These are phyloP conservation scores for Chlorencoelia australis DNA, from an alignment of 2,329 filamentous ascomycete genomes.

Conservation along the genomic window DNA sequence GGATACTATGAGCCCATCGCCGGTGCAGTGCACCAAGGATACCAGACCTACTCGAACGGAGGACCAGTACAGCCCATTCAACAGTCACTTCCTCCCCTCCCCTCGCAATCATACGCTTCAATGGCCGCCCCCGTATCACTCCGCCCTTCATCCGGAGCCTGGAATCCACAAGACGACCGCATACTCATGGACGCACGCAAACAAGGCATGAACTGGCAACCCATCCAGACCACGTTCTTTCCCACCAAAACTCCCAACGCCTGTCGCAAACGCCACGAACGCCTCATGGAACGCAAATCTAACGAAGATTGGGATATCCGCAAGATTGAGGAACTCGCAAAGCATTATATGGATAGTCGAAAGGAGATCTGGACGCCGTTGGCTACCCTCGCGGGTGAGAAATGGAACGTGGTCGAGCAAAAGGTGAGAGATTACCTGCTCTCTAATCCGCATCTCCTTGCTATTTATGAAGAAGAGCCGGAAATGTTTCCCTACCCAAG, in stretches of 20 bases:
- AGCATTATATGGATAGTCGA: slow-evolving; percentile 69
- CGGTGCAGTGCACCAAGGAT: slow-evolving; percentile 2
- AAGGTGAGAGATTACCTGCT: slow-evolving; percentile 42
- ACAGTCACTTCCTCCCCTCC: slow-evolving; percentile 7
- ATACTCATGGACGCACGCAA: slow-evolving; percentile 61
- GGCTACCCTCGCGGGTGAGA: slow-evolving; percentile 67
- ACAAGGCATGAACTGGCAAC: slow-evolving; percentile 71
- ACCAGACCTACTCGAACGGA: slow-evolving; percentile 8
- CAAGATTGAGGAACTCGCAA: slow-evolving; percentile 64
- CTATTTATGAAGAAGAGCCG: no score
- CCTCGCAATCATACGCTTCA: slow-evolving; percentile 5
- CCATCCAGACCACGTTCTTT: slow-evolving; percentile 69
- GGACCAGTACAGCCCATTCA: slow-evolving; percentile 11
- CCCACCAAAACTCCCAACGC: slow-evolving; percentile 60
- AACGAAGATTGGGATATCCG: slow-evolving; percentile 61
- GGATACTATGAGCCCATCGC: slow-evolving; percentile 7
- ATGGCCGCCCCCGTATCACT: slow-evolving; percentile 13
- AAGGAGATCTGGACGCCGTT: slow-evolving; percentile 74
- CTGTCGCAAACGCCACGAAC: slow-evolving; percentile 81
- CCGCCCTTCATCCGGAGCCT: slow-evolving; percentile 54
- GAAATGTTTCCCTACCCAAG: slow-evolving; percentile 3
- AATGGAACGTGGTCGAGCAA: slow-evolving; percentile 60
- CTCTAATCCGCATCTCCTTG: no score
- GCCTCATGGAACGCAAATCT: slow-evolving; percentile 59
- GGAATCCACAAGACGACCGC: slow-evolving; percentile 66